phyloP scores from a whole-genome alignment of 2,329 filamentous ascomycete genomes.

The Leptographium radiaticola region DNA sequence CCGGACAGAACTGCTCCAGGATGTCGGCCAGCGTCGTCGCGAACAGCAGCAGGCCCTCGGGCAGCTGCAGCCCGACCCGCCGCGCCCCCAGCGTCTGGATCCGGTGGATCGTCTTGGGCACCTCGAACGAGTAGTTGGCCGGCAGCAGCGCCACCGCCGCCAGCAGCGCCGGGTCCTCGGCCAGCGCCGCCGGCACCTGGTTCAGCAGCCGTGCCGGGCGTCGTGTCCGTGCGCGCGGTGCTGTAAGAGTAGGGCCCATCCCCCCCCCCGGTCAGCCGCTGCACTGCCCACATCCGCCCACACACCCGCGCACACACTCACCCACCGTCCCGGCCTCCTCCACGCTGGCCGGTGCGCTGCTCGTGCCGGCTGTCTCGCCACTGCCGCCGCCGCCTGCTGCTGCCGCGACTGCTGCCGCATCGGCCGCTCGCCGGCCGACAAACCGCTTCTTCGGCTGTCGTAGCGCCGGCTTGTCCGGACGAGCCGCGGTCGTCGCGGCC shows the following conservation, averaged over 20 bases:
- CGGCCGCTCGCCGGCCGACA: slow-evolving; percentile 66
- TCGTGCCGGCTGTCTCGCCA: slow-evolving; percentile 19
- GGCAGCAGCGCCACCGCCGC: slow-evolving; percentile 78
- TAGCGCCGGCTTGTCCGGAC: slow-evolving; percentile 16
- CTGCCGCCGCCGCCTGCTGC: slow-evolving; percentile 45
- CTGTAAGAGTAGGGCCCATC: too few species aligned
- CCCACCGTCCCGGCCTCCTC: slow-evolving; percentile 50
- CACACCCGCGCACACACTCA: neutral
- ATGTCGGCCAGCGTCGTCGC: slow-evolving; percentile 97
- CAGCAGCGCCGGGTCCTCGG: slow-evolving; percentile 74
- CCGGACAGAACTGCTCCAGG: slow-evolving; percentile 83
- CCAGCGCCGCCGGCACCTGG: slow-evolving; percentile 76
- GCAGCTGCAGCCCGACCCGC: slow-evolving; percentile 89
- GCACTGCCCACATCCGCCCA: too few species aligned
- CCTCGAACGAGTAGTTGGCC: slow-evolving; percentile 96
- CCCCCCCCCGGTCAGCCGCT: neutral
- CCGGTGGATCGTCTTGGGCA: slow-evolving; percentile 94
- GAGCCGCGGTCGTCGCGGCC: neutral
- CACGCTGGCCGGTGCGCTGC: slow-evolving; percentile 11
- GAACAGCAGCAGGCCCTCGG: slow-evolving; percentile 87
- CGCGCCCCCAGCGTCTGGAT: slow-evolving; percentile 70
- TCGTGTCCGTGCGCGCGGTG: slow-evolving; percentile 47
- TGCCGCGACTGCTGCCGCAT: slow-evolving; percentile 33
- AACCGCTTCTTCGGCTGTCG: slow-evolving; percentile 87
- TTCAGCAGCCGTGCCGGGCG: slow-evolving; percentile 73